Conservation (phyloP, 2,329 filamentous ascomycete genomes). For the Fulvia fulva region DNA sequence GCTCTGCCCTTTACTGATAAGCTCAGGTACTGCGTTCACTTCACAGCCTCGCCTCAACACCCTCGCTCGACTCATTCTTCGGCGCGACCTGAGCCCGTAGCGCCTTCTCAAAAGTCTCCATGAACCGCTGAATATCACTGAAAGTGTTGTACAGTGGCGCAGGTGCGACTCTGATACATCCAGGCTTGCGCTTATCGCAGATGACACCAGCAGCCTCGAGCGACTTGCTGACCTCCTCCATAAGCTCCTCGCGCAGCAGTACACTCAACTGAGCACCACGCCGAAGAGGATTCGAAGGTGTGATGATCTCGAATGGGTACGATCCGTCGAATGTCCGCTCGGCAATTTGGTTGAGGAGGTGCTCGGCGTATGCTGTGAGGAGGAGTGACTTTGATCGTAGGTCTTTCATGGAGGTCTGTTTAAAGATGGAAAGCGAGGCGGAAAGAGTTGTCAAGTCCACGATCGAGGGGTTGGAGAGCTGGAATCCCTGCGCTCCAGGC, state of each 20-base stretch:
- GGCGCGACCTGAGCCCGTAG: constrained; percentile 9
- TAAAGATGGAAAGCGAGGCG: constrained; percentile 69
- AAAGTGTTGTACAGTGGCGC: constrained; percentile 81
- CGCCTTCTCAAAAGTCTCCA: constrained; percentile 50
- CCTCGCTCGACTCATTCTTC: neutral
- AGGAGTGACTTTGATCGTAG: constrained; percentile 67
- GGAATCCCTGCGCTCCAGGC: constrained; percentile 72
- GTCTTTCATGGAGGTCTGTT: constrained; percentile 63
- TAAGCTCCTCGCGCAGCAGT: constrained; percentile 61
- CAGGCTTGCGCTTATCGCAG: constrained; percentile 78
- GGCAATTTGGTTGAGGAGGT: constrained; percentile 48
- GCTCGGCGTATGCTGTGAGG: constrained; percentile 73
- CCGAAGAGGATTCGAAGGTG: constrained; percentile 62
- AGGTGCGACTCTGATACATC: constrained; percentile 79
- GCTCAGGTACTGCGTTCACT: neutral
- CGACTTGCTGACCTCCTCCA: constrained; percentile 62
- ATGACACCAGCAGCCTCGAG: constrained; percentile 68
- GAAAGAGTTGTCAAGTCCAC: constrained; percentile 70
- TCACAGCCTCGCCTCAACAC: constrained; percentile 13
- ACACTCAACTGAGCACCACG: constrained; percentile 76
- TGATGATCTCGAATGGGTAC: constrained; percentile 53
- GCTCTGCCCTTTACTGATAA: too few species aligned
- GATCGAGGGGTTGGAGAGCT: constrained; percentile 77
- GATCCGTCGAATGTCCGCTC: constrained; percentile 17
- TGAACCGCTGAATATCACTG: constrained; percentile 65